Conservation (phyloP, 441 rosid genomes). For the Gossypium davidsonii region DNA sequence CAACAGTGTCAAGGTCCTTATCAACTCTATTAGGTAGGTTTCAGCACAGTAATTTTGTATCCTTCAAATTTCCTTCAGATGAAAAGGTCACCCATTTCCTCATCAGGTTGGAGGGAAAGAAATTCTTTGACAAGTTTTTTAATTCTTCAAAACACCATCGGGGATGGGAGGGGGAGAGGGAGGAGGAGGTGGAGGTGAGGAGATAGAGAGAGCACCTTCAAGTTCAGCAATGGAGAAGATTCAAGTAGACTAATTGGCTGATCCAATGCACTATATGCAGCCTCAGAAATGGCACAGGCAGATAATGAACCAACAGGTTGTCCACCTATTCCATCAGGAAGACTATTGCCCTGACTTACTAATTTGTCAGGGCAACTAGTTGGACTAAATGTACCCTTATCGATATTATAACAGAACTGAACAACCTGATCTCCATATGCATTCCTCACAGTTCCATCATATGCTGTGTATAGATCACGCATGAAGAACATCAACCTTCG, state of each 20-base stretch:
- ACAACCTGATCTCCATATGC: constrained; percentile 76
- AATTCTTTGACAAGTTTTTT: background rate
- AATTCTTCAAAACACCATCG: background rate
- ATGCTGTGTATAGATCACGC: constrained; percentile 70
- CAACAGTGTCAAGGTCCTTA: background rate
- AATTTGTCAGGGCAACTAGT: background rate
- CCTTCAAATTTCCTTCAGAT: background rate
- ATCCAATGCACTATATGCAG: constrained; percentile 94
- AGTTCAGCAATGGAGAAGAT: constrained; percentile 82
- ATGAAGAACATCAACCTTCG: constrained; percentile 87
- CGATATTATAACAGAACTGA: constrained; percentile 57
- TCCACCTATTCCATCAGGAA: constrained; percentile 39
- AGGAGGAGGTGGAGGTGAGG: constrained; percentile 17
- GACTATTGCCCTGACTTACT: constrained; percentile 11
- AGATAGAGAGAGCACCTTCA: constrained; percentile 56
- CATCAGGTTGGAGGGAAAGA: background rate
- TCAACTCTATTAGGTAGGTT: background rate
- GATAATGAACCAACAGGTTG: constrained; percentile 78
- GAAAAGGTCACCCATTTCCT: background rate
- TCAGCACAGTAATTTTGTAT: background rate
- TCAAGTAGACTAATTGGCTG: constrained; percentile 91
- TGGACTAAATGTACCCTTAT: constrained; percentile 14
- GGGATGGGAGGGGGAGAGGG: constrained; percentile 4
- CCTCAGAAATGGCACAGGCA: constrained; percentile 89
- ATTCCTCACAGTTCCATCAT: constrained; percentile 90